Conservation (phyloP, 306 rosid genomes). For the Benincasa hispida region DNA sequence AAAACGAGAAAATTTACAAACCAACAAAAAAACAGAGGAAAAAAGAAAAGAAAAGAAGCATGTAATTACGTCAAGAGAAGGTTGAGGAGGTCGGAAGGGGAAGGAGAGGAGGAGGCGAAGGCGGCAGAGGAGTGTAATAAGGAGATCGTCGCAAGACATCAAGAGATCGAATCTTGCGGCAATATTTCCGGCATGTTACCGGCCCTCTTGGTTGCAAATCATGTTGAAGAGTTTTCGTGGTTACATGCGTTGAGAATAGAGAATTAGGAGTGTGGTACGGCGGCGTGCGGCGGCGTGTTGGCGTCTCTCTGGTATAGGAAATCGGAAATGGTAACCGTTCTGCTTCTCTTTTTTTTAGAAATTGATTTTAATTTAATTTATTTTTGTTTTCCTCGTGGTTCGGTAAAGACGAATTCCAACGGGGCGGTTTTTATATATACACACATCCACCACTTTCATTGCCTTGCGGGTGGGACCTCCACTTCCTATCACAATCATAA, state of each 20-base stretch:
- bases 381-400: background rate
- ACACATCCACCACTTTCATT: background rate
- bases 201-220: background rate
- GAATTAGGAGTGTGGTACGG: background rate
- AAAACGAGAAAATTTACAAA: background rate
- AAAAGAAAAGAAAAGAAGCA: background rate
- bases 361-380: background rate
- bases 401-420: slow-evolving; percentile 6
- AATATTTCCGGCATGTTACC: background rate
- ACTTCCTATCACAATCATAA: background rate
- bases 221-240: background rate
- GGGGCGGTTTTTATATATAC: background rate
- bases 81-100: slow-evolving; percentile 1
- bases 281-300: background rate
- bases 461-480: background rate
- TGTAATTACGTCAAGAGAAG: background rate
- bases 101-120: background rate
- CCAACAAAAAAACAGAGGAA: background rate
- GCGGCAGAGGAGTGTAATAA: background rate
- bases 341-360: background rate
- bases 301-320: background rate
- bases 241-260: background rate
- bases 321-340: slow-evolving; percentile 3
- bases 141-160: slow-evolving; percentile 5
- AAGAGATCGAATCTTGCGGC: background rate